Base-by-base conservation (phyloP, 208 protist species). In the Trypanosoma brucei region DNA sequence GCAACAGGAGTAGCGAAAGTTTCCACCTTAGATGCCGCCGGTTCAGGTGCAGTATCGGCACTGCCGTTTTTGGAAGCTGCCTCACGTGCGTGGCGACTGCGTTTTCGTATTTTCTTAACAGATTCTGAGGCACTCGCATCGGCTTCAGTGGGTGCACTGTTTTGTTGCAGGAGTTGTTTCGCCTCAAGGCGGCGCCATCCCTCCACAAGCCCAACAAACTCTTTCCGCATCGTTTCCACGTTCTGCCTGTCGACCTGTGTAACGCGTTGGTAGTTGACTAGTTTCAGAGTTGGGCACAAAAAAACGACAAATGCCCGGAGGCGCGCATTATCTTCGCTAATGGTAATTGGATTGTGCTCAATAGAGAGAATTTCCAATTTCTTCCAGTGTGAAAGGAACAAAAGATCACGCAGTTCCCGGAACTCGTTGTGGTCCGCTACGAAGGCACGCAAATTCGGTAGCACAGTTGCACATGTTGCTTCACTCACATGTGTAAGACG, bases 191-290 rank as follows among this genome's bases (percentile, higher is more conserved):
- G 37, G 14, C 55, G 67, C 59, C 67, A 72, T 37, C 60, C 60
- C 14, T 58, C 60, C n/a, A 72, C 45, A 51, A 61, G 45, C 46
- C 38, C 2, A 30, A 8, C 46, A 67, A 72, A 72, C 34, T 72
- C 81, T 75, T 3, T 59, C 62, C 6, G 35, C 65, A 40, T 62
- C 3, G 4, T 22, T 48, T 55, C 60, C 55, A 60, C 62, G 38
- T 62, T 61, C 2, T 76, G 67, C 33, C 76, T 68, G 39, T 92
- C 83, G 1, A 38, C 33, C 55, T 79, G 53, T 2, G 79, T 89
- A n/a, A 95, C 86, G n/a, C 89, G 83, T 40, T 86, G 66, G 37
- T 91, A 89, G 72, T 95, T 91, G 36, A 95, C 81, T 40, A 95
- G 72, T 59, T 89, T 88, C 30, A 95, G 69, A 13, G 64, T 73